Evolutionary conservation across 768 basidiomycete species (phyloP), one percentile per base, ranked within the genome.

Genomic region (Clavaria fumosa): DNA sequence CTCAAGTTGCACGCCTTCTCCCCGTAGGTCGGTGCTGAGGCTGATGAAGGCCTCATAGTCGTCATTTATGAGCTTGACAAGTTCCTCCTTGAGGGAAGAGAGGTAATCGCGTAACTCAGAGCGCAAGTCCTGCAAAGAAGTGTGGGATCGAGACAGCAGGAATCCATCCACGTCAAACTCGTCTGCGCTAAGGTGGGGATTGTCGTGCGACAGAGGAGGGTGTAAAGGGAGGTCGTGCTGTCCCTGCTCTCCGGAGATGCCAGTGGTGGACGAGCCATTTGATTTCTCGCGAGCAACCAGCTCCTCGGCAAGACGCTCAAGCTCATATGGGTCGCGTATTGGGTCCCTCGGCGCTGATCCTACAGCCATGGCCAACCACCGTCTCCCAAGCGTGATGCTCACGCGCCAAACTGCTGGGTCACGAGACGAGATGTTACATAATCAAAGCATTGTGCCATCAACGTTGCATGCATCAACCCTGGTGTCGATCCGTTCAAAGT

Each of bases 41-140:
- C 84, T 88, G 50, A 97, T 93, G 53, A 97, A 99, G 10, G 90
- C 90, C 54, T 90, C 90, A 51, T 97, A 99, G 59, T 97, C 95
- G 48, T 89, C 81, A 57, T 99, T 97, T 54, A 97, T 95, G 50
- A 97, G 74, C 50, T 77, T 77, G 21, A 97, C 89, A 23, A 99
- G 69, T 53, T 95, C 93, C 53, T 91, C 86, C 56, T 93, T 89
- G 45, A 99, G 60, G 7, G 67, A 62, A 0, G 73, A 70, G 42
- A 88, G 64, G 54, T 96, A 96, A 37, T 86, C 76, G 22, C 89
- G 70, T 15, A 99, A 64, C 53, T 99, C 91, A 3, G 72, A 58
- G 37, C 90, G 78, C 22, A 96, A 64, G 55, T 96, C 93, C 21
- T 81, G 77, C 14, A 95, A 67, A 7, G 88, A 84, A 0, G 80